These are phyloP conservation scores for Leccinum rimulosum DNA, from an alignment of 768 basidiomycete genomes.

Conservation along the genomic window DNA sequence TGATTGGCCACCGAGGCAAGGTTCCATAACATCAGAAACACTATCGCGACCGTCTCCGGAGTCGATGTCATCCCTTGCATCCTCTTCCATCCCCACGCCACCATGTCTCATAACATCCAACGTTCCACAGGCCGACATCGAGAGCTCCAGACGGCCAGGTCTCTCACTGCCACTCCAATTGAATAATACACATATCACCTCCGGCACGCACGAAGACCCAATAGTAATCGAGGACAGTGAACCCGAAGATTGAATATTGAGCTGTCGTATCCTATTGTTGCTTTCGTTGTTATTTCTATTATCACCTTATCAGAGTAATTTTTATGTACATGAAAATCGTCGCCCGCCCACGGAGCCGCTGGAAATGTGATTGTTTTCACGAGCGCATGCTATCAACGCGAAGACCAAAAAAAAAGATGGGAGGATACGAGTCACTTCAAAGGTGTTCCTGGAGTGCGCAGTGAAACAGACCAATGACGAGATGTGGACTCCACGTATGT, in stretches of 20 bases:
- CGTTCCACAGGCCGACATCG: not conserved
- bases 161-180: conserved; percentile 3
- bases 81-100: not conserved
- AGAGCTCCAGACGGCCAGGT: conserved; percentile 3
- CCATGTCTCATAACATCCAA: not conserved
- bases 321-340: not conserved
- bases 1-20: conserved; percentile 1
- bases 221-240: conserved; percentile 26
- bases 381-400: not conserved
- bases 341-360: not conserved
- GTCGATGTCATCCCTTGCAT: not conserved
- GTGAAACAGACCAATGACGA: not conserved
- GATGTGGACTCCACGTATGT: conserved; percentile 55
- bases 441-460: conserved; percentile 15
- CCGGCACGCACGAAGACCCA: conserved; percentile 19
- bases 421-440: conserved; percentile 1
- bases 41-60: not conserved
- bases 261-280: not conserved
- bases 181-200: conserved; percentile 1
- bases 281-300: not conserved
- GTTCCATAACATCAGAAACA: not conserved
- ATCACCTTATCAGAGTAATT: not conserved
- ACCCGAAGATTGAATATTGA: conserved; percentile 14
- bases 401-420: not conserved
- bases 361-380: not conserved